These are phyloP conservation scores for peach (Prunus persica) DNA, from an alignment of 306 rosid genomes.

Conservation along the genomic window Prunus_persica_NCBIv2 NC_034015.1:17998001-17998500, in stretches of 20 bases:
- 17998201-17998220: slow-evolving; percentile 33
- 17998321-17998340: slow-evolving; percentile 20
- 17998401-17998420: slow-evolving; percentile 40
- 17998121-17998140: slow-evolving; percentile 40
- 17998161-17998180: slow-evolving; percentile 33
- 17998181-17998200: slow-evolving; percentile 27
- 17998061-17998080: slow-evolving; percentile 42
- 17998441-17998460: slow-evolving; percentile 35
- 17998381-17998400: slow-evolving; percentile 46
- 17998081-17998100: slow-evolving; percentile 46
- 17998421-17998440: slow-evolving; percentile 35
- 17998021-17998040: slow-evolving; percentile 39
- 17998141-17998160: slow-evolving; percentile 37
- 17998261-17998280: neutral
- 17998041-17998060: slow-evolving; percentile 49
- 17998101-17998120: slow-evolving; percentile 45
- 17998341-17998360: slow-evolving; percentile 40
- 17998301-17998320: neutral
- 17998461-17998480: slow-evolving; percentile 46
- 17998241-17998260: slow-evolving; percentile 33
- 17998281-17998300: neutral
- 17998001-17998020: slow-evolving; percentile 41
- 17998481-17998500: slow-evolving; percentile 44
- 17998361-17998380: slow-evolving; percentile 41
- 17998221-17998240: slow-evolving; percentile 33